These are phyloP conservation scores for Penicillium olsonii DNA, from an alignment of 2,329 filamentous ascomycete genomes.

Conservation along the genomic window DNA sequence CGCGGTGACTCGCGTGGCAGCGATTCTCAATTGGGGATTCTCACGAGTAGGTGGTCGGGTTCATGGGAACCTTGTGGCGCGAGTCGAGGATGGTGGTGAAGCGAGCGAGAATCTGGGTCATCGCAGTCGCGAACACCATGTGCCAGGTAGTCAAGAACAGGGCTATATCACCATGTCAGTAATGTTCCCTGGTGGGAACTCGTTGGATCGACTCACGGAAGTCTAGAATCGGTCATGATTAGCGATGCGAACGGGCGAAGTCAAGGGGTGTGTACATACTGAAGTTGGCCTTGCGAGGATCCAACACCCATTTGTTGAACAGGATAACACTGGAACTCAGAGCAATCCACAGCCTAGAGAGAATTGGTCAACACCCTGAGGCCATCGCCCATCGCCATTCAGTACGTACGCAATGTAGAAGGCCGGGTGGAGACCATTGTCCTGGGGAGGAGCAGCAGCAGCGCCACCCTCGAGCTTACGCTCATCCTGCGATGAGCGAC, in stretches of 20 bases:
- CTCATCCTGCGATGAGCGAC: slow-evolving; percentile 26
- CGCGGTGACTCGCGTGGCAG: background rate
- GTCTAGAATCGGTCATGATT: slow-evolving; percentile 30
- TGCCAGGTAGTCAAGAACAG: slow-evolving; percentile 89
- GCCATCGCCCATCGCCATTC: background rate
- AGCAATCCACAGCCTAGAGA: slow-evolving; percentile 79
- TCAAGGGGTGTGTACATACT: slow-evolving; percentile 53
- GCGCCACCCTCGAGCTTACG: slow-evolving; percentile 28
- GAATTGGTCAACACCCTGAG: no score
- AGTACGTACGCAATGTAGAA: slow-evolving; percentile 33
- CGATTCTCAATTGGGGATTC: slow-evolving; percentile 4
- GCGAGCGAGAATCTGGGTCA: slow-evolving; percentile 88
- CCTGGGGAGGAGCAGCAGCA: slow-evolving; percentile 19
- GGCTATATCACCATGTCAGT: slow-evolving; percentile 29
- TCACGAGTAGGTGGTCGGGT: slow-evolving; percentile 76
- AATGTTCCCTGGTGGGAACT: background rate
- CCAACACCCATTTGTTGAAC: slow-evolving; percentile 95
- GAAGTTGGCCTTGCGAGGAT: slow-evolving; percentile 76
- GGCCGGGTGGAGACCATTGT: slow-evolving; percentile 28
- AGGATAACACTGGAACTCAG: slow-evolving; percentile 91
- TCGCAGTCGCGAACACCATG: slow-evolving; percentile 83
- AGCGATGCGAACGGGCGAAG: slow-evolving; percentile 1
- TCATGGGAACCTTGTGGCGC: slow-evolving; percentile 96
- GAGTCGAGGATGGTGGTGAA: slow-evolving; percentile 88
- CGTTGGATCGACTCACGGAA: slow-evolving; percentile 44